These are phyloP conservation scores for Rhynchosporium agropyri DNA, from an alignment of 2,329 filamentous ascomycete species.

Conservation along the genomic window DNA sequence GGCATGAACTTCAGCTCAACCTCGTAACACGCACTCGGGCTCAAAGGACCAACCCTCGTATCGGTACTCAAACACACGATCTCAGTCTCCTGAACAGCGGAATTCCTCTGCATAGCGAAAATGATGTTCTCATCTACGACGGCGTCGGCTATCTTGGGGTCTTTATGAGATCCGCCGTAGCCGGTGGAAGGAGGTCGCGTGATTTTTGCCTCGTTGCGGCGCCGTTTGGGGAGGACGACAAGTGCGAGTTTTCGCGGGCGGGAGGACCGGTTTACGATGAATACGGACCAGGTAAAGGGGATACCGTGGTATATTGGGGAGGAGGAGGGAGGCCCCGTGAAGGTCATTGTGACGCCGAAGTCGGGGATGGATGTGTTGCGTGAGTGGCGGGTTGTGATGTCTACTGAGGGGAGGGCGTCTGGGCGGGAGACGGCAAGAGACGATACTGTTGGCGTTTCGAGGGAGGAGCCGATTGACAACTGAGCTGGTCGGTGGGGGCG, in stretches of 20 bases:
- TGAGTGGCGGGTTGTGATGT: conserved; percentile 51
- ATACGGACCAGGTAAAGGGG: conserved; percentile 71
- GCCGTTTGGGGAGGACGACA: conserved; percentile 66
- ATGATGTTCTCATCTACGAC: conserved; percentile 72
- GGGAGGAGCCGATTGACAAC: conserved; percentile 61
- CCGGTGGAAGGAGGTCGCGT: conserved; percentile 53
- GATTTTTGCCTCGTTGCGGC: conserved; percentile 55
- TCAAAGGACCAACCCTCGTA: conserved; percentile 71
- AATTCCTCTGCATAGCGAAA: conserved; percentile 70
- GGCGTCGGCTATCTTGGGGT: conserved; percentile 58
- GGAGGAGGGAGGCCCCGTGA: conserved; percentile 62
- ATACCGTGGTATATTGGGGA: conserved; percentile 64
- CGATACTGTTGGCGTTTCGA: conserved; percentile 50
- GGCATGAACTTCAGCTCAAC: conserved; percentile 74
- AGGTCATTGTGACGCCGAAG: conserved; percentile 75
- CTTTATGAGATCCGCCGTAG: conserved; percentile 40
- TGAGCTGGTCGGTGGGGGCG: conserved; percentile 64
- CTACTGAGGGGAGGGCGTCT: conserved; percentile 61
- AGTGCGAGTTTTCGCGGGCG: conserved; percentile 70
- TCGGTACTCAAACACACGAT: conserved; percentile 77
- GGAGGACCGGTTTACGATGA: conserved; percentile 72
- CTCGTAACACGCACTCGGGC: conserved; percentile 72
- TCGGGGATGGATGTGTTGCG: conserved; percentile 53
- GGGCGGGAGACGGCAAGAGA: conserved; percentile 61
- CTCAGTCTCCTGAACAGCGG: conserved; percentile 64